Evolutionary conservation across 1,139 yeast species (phyloP).

Genomic region (Sugiyamaella grinbergsii): DNA sequence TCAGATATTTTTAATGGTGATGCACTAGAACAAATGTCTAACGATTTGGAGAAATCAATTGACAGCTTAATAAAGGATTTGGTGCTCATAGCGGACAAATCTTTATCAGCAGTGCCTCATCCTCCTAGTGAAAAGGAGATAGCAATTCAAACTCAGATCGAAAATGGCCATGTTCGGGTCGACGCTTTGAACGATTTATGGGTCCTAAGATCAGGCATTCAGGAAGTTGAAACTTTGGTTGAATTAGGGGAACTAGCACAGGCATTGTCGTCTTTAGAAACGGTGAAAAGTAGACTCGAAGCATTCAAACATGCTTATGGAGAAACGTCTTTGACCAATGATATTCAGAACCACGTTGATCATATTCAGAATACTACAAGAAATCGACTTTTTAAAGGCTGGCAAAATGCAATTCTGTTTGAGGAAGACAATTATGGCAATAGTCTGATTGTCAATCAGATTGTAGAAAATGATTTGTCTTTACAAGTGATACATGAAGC

Average conservation of each 20-base stretch:
- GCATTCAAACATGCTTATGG: conserved; percentile 28
- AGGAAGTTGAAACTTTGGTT: conserved; percentile 34
- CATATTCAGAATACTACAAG: conserved; percentile 21
- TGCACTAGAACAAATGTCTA: neutral
- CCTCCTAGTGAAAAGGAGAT: conserved; percentile 12
- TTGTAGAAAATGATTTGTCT: conserved; percentile 23
- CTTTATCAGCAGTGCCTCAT: neutral
- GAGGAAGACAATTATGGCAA: conserved; percentile 12
- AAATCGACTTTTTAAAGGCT: conserved; percentile 26
- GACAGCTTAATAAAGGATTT: neutral
- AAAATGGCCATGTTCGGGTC: neutral
- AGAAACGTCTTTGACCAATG: conserved; percentile 24
- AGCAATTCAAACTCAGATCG: conserved; percentile 5
- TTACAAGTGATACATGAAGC: conserved; percentile 28
- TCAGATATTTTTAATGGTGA: conserved; percentile 1
- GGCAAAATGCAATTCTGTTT: conserved; percentile 30
- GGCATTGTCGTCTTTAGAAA: conserved; percentile 34
- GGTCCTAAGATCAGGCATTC: conserved; percentile 38
- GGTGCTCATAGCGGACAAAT: neutral
- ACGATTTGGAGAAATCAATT: conserved; percentile 4
- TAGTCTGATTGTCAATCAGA: conserved; percentile 25
- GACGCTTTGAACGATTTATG: conserved; percentile 34
- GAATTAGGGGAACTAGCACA: conserved; percentile 35
- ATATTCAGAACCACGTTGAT: conserved; percentile 26
- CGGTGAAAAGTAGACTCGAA: conserved; percentile 29